Percentiles rank a stretch among this genome's conserved stretches.
Conservation (phyloP, 805 yeast genomes). For the Candida ascalaphidarum region DNA sequence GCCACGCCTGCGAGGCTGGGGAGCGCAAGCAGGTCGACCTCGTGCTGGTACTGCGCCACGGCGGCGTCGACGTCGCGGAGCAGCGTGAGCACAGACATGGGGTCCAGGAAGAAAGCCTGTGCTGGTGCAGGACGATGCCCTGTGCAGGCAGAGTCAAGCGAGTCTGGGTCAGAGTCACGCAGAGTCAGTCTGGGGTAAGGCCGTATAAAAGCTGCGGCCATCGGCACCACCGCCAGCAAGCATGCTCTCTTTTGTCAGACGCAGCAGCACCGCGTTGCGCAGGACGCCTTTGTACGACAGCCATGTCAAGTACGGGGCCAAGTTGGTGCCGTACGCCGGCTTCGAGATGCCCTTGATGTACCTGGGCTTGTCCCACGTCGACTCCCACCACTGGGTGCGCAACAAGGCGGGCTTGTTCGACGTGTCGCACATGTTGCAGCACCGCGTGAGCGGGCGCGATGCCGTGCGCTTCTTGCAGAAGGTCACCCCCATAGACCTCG, state of each 20-base stretch:
- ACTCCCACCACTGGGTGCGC: slow-evolving; percentile 94
- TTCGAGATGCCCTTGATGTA: slow-evolving; percentile 91
- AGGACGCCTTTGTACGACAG: slow-evolving; percentile 78
- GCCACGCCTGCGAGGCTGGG: slow-evolving; percentile 4
- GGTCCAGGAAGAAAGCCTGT: no score
- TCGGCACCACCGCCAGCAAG: no score
- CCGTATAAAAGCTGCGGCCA: no score
- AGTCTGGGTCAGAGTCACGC: no score
- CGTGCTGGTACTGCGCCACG: slow-evolving; percentile 10
- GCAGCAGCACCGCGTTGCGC: slow-evolving; percentile 30
- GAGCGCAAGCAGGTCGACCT: slow-evolving; percentile 7
- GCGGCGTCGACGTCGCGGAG: slow-evolving; percentile 13
- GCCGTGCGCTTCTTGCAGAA: slow-evolving; percentile 63
- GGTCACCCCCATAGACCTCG: slow-evolving; percentile 82
- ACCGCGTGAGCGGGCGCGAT: slow-evolving; percentile 61
- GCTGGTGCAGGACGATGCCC: no score
- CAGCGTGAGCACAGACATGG: no score
- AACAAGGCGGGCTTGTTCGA: slow-evolving; percentile 84
- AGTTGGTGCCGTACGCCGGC: slow-evolving; percentile 96
- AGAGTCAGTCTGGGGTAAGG: no score
- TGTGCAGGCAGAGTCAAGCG: no score
- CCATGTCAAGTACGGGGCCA: slow-evolving; percentile 73
- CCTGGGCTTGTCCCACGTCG: slow-evolving; percentile 77
- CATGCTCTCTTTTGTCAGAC: no score
- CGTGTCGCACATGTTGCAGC: slow-evolving; percentile 97